Evolutionary conservation across 805 yeast genomes (phyloP), one percentile per base, ranked within the genome.

Genomic region (Blastobotrys americana): DNA sequence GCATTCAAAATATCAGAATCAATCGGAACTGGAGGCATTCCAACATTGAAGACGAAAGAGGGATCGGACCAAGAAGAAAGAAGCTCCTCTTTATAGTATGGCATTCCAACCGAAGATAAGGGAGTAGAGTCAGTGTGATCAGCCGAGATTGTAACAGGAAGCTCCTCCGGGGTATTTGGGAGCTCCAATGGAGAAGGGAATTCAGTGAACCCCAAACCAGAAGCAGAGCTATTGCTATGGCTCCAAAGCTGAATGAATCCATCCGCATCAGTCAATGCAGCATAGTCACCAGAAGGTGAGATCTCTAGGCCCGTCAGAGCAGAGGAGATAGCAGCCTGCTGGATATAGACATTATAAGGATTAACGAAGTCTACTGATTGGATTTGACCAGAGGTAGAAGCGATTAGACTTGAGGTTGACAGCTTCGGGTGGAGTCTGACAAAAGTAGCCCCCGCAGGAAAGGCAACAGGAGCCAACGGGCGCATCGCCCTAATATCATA

Each of bases 401-500:
- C 82, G 5, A 85, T 78, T 3, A 87, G 61, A 37, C 87, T 76
- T 28, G 83, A 78, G 33, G 84, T 83, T 4, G 96, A 84, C 41
- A 88, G 59, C 48, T 84, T 82, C 4, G 97, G 97, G 65, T 90
- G 97, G 49, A 90, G 71, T 40, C 84, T 73, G 1, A 83, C 93
- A 58, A 75, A 84, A 6, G 84, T 73, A 0, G 97, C 96, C 9
- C 97, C 97, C 0, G 88, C 82, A 0, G 93, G 88, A 56, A 88
- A 87, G 3, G 96, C 78, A 5, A 90, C 71, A 2, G 97, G 96
- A 0, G 94, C 70, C 44, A 81, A 63, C 1, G 88, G 73, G 42
- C 76, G 73, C 76, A 84, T 69, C 46, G 78, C 74, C 49, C 94
- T 73, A 23, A 86, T 61, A 61, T 93, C 97, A 60, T 78, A 87